Conservation (phyloP, 306 rosid species). For the Fragaria ananassa region DNA sequence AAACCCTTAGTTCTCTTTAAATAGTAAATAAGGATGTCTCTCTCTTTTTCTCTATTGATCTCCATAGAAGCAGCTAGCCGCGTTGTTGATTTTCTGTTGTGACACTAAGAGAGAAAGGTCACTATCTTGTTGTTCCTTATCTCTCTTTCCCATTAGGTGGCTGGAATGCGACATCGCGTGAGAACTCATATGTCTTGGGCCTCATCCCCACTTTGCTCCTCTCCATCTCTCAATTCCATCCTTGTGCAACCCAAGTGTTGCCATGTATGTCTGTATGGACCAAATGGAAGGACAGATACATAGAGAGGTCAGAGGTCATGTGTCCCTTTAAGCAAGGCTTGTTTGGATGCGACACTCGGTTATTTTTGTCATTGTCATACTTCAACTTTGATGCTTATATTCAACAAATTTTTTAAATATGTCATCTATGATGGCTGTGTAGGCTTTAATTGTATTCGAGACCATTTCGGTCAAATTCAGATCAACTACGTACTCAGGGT, state of each 20-base stretch:
- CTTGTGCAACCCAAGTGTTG: constrained; percentile 17
- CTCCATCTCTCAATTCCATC: constrained; percentile 20
- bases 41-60: constrained; percentile 1
- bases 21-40: constrained; percentile 15
- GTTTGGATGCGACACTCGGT: constrained; percentile 27
- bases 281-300: constrained; percentile 24
- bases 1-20: constrained; percentile 33
- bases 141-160: constrained; percentile 50
- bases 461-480: constrained; percentile 2
- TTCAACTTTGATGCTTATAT: constrained; percentile 16
- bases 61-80: constrained; percentile 15
- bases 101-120: constrained; percentile 42
- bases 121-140: constrained; percentile 57
- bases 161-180: constrained; percentile 51
- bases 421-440: neutral
- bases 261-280: constrained; percentile 26
- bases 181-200: constrained; percentile 41
- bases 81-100: constrained; percentile 35
- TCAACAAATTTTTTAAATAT: neutral
- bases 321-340: constrained; percentile 36
- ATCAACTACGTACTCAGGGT: neutral
- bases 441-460: neutral
- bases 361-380: constrained; percentile 21
- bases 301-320: constrained; percentile 15
- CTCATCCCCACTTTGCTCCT: constrained; percentile 25